Evolutionary conservation across 78 protist species (phyloP), one percentile per base, ranked within the genome.

Genomic region (Salpingoeca rosetta): DNA sequence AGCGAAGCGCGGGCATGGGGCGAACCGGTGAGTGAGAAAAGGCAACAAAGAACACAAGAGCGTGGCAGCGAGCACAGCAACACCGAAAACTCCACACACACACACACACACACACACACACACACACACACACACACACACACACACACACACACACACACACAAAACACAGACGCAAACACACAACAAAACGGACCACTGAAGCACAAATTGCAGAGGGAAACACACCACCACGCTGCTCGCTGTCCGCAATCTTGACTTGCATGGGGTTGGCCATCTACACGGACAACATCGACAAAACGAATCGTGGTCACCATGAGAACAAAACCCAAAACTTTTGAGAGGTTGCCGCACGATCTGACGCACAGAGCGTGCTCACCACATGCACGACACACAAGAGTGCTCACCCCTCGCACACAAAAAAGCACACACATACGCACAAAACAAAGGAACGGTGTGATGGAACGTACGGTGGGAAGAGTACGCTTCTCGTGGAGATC

Each of bases 161-260:
- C 22, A 56, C 72, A 56, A 56, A 25, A 22, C 22, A 56, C n/a
- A 56, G n/a, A 11, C 11, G 72, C 22, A 25, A 22, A 25, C 22
- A 25, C n/a, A 22, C 77, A 73, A 31, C 10, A 73, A 31, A 73
- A 73, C 10, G n/a, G 11, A 73, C 38, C 77, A 73, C 10, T 27
- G 11, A 73, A 27, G 12, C 3, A 73, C 11, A 11, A n/a, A n/a
- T n/a, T n/a, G n/a, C n/a, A n/a, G n/a, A n/a, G n/a, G n/a, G n/a
- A 39, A 2, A 42, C 51, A 11, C n/a, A 72, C 44, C 87, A 11
- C 31, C 73, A 24, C 44, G 11, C 86, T 88, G 87, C 81, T 90
- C 94, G 57, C 86, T 86, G 35, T 92, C 93, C 7, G 95, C 93
- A 76, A 85, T 83, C 86, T 90, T 89, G 2, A 92, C 92, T 74